Evolutionary conservation across 306 rosid species (phyloP).

Genomic region (Corylus heterophylla): DNA sequence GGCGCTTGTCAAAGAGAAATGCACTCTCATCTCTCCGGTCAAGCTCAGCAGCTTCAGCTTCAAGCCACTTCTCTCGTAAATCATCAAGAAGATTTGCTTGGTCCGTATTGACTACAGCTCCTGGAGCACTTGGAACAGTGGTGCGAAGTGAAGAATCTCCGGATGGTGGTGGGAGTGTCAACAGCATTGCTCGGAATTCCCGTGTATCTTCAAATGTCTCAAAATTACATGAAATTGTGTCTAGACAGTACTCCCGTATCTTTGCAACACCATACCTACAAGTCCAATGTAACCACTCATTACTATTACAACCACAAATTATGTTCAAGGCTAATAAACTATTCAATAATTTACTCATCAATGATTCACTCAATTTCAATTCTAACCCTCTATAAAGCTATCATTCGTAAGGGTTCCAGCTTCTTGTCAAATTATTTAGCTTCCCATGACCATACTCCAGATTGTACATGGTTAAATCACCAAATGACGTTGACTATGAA

Average conservation of each 20-base stretch:
- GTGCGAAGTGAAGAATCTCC: conserved; percentile 94
- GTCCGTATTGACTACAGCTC: conserved; percentile 64
- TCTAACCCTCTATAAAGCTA: background rate
- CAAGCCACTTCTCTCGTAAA: conserved; percentile 95
- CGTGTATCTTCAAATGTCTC: conserved; percentile 78
- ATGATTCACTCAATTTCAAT: background rate
- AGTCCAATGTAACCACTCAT: conserved; percentile 21
- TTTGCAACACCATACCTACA: conserved; percentile 81
- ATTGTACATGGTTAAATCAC: background rate
- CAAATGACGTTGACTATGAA: background rate
- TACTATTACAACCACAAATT: conserved; percentile 6
- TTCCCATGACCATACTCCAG: background rate
- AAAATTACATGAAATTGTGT: conserved; percentile 77
- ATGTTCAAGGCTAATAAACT: background rate
- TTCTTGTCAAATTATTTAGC: background rate
- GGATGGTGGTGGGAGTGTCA: conserved; percentile 91
- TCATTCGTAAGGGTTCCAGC: background rate
- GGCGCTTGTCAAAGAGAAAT: conserved; percentile 80
- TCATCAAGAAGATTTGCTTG: conserved; percentile 91
- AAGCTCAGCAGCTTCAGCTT: conserved; percentile 95
- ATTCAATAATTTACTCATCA: background rate
- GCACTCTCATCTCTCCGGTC: conserved; percentile 96
- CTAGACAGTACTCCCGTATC: conserved; percentile 88
- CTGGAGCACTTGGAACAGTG: conserved; percentile 88
- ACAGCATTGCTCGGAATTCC: conserved; percentile 79